Evolutionary conservation across 1,139 yeast species (phyloP).

Genomic region (Yueomyces sp.): DNA sequence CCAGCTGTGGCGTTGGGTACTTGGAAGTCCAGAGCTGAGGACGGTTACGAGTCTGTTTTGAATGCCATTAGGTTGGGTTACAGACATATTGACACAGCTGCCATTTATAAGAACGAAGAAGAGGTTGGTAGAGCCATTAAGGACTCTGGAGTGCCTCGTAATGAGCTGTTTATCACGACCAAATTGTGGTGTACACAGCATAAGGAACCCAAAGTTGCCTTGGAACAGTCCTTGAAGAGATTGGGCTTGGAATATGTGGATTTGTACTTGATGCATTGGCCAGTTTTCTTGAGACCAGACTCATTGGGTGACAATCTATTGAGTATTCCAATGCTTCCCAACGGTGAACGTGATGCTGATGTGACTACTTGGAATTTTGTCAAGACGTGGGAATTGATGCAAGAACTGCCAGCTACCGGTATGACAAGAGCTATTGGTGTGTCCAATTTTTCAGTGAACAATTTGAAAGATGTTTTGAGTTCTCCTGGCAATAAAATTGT

Average conservation of each 20-base stretch:
- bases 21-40: conserved; percentile 55
- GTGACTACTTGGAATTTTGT: conserved; percentile 41
- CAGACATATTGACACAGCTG: conserved; percentile 72
- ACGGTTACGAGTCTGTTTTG: conserved; percentile 46
- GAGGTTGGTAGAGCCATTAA: conserved; percentile 56
- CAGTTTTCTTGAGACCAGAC: conserved; percentile 41
- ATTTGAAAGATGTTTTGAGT: conserved; percentile 39
- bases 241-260: conserved; percentile 74
- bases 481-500: conserved; percentile 38
- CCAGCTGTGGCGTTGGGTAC: conserved; percentile 72
- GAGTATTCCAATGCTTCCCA: conserved; percentile 29
- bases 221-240: conserved; percentile 49
- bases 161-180: conserved; percentile 65
- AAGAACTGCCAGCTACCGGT: conserved; percentile 44
- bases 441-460: conserved; percentile 53
- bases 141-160: conserved; percentile 58
- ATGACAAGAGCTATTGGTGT: conserved; percentile 67
- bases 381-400: conserved; percentile 62
- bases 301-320: conserved; percentile 27
- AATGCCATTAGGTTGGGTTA: conserved; percentile 59
- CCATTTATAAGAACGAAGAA: conserved; percentile 52
- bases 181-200: conserved; percentile 67
- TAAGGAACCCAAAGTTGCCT: conserved; percentile 42
- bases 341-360: conserved; percentile 30
- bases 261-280: conserved; percentile 82